Conservation (phyloP, 306 rosid genomes). For the Trifolium repens region DNA sequence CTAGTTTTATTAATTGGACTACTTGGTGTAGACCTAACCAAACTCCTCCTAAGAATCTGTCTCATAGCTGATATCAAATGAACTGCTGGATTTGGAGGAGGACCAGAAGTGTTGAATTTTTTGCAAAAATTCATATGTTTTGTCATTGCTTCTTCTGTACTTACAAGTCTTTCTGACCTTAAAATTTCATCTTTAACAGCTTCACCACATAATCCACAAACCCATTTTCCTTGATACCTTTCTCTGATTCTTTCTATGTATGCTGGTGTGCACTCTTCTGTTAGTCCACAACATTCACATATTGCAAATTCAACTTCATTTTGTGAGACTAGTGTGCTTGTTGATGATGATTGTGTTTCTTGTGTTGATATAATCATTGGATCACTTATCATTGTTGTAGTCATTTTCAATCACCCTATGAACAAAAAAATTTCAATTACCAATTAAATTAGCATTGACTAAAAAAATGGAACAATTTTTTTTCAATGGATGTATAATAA, state of each 20-base stretch:
- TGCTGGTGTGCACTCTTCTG: conserved; percentile 90
- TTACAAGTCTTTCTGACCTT: conserved; percentile 69
- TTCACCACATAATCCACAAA: conserved; percentile 91
- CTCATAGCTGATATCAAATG: conserved; percentile 88
- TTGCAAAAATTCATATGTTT: conserved; percentile 80
- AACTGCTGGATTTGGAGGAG: conserved; percentile 73
- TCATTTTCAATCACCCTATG: conserved; percentile 70
- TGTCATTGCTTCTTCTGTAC: conserved; percentile 86
- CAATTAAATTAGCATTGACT: conserved; percentile 14
- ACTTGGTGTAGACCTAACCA: conserved; percentile 67
- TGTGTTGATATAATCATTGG: conserved; percentile 56
- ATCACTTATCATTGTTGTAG: conserved; percentile 70
- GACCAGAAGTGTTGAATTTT: conserved; percentile 68
- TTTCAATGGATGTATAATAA: conserved; percentile 1
- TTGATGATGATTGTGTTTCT: conserved; percentile 62
- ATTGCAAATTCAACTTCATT: conserved; percentile 73
- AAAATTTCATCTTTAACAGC: conserved; percentile 86
- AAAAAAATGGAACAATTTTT: background rate
- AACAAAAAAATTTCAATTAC: background rate
- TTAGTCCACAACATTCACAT: conserved; percentile 91
- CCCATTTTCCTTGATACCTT: conserved; percentile 76
- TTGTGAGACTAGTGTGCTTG: conserved; percentile 50
- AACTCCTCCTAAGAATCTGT: conserved; percentile 77
- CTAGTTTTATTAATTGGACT: conserved; percentile 61
- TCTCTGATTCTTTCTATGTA: conserved; percentile 78